These are phyloP conservation scores for Teratosphaeria zuluensis DNA, from an alignment of 2,329 filamentous ascomycete species.

Conservation along the genomic window DNA sequence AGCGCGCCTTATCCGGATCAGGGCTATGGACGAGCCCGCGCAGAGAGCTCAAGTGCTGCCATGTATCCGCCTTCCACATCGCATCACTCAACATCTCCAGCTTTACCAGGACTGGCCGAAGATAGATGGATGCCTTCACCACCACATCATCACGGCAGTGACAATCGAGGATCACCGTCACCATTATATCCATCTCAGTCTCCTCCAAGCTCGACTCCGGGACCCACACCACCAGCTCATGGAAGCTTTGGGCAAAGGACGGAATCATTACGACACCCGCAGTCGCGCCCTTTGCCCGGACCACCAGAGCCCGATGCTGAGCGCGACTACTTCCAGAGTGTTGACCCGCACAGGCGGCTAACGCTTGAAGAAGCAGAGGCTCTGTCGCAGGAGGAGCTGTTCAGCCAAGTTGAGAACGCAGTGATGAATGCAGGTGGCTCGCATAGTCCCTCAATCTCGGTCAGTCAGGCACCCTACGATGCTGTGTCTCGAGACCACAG, in stretches of 20 bases:
- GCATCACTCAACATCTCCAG: conserved; percentile 9
- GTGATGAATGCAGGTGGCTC: conserved; percentile 30
- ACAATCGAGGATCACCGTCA: conserved; percentile 17
- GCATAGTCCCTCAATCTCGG: conserved; percentile 28
- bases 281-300: conserved; percentile 49
- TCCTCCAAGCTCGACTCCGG: conserved; percentile 39
- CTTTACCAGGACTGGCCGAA: conserved; percentile 11
- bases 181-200: conserved; percentile 22
- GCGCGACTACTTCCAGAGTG: conserved; percentile 28
- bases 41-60: conserved; percentile 7
- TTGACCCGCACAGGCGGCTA: conserved; percentile 14
- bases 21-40: conserved; percentile 11
- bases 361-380: conserved; percentile 17
- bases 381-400: conserved; percentile 45
- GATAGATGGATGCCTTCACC: conserved; percentile 20
- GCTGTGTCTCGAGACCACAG: conserved; percentile 11
- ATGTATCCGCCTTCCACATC: conserved; percentile 7
- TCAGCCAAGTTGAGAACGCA: conserved; percentile 47
- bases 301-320: conserved; percentile 35
- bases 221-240: conserved; percentile 41
- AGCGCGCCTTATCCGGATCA: conserved; percentile 15
- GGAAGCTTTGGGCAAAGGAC: conserved; percentile 24
- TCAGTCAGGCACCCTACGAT: conserved; percentile 24
- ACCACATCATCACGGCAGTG: conserved; percentile 13
- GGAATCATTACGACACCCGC: conserved; percentile 48